Conservation (phyloP, 257 asterid genomes). For the Solanum piurae region DNA sequence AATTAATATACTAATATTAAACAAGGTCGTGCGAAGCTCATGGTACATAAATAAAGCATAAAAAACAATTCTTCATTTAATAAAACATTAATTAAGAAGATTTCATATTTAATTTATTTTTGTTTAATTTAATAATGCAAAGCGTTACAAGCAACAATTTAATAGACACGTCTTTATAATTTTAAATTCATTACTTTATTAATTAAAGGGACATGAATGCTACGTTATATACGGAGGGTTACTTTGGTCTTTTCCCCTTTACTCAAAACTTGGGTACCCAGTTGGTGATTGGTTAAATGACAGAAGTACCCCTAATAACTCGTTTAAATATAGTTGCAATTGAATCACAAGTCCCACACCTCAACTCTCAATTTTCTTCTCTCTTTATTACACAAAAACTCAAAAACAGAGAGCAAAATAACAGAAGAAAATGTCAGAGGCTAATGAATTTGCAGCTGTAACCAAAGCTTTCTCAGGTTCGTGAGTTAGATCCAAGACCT, state of each 20-base stretch:
- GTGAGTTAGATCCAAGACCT: not conserved
- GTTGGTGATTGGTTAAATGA: not conserved
- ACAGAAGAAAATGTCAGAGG: conserved; percentile 33
- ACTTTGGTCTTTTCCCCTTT: not conserved
- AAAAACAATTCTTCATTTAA: not conserved
- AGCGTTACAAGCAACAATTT: not conserved
- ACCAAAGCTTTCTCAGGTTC: conserved; percentile 66
- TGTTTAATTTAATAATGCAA: not conserved
- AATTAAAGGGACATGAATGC: not conserved
- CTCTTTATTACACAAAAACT: not conserved
- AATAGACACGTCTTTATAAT: not conserved
- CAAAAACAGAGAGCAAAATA: not conserved
- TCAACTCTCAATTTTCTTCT: not conserved
- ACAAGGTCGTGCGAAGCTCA: not conserved
- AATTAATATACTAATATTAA: not conserved
- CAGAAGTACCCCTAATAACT: not conserved
- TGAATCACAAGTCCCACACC: not conserved
- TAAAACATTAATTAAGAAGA: not conserved
- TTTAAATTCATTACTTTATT: not conserved
- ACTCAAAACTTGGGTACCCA: not conserved
- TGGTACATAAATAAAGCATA: not conserved
- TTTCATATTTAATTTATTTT: not conserved
- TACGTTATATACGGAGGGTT: not conserved
- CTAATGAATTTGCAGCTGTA: conserved; percentile 46
- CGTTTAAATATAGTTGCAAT: not conserved